These are phyloP conservation scores for Balansia obtecta DNA, from an alignment of 2,329 filamentous ascomycete species.

Conservation along the genomic window DNA sequence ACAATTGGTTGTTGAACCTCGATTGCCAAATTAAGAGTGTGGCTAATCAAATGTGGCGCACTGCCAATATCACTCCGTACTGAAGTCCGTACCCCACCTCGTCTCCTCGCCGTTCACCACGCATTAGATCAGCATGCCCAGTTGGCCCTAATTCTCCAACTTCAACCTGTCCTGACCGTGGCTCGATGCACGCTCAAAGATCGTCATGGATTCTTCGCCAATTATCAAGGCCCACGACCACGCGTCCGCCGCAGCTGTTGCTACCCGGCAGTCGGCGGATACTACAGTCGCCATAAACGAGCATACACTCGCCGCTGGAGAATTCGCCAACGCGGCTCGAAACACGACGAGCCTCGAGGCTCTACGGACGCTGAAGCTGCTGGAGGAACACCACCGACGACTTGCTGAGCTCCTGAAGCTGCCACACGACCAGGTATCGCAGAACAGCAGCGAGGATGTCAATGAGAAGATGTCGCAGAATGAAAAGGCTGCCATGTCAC, in stretches of 20 bases:
- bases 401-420: conserved; percentile 72
- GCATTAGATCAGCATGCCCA: no score
- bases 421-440: conserved; percentile 35
- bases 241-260: conserved; percentile 71
- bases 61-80: no score
- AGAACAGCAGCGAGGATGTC: conserved; percentile 14
- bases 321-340: conserved; percentile 75
- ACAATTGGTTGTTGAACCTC: no score
- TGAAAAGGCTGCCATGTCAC: conserved; percentile 16
- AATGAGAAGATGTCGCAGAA: conserved; percentile 8
- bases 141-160: background rate
- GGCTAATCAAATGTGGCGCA: no score
- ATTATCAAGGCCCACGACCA: conserved; percentile 68
- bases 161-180: background rate
- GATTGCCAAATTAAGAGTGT: no score
- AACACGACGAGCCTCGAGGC: conserved; percentile 59
- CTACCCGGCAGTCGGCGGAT: conserved; percentile 61
- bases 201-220: conserved; percentile 25
- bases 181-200: background rate
- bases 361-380: conserved; percentile 67
- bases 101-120: no score
- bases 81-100: no score
- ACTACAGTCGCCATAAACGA: conserved; percentile 76
- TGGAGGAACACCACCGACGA: conserved; percentile 78
- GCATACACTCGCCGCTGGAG: conserved; percentile 75